Conservation (phyloP, 2,329 filamentous ascomycete genomes). For the Xylariaceae sp. region DNA sequence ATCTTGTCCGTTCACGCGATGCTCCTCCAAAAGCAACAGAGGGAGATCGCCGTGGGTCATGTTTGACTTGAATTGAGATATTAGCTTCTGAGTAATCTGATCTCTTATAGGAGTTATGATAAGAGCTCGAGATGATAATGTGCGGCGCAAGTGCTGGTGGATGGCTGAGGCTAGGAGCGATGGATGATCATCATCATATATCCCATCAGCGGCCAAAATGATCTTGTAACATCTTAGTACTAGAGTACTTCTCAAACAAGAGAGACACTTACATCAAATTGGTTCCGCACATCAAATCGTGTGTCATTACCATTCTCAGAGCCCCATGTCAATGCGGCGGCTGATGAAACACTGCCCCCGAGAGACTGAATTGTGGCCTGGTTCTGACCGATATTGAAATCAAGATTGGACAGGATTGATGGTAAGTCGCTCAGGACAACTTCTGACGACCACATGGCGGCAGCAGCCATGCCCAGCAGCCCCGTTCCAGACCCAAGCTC, state of each 20-base stretch:
- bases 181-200: conserved; percentile 85
- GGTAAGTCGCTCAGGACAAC: conserved; percentile 80
- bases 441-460: conserved; percentile 61
- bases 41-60: conserved; percentile 51
- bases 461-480: conserved; percentile 82
- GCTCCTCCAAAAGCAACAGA: conserved; percentile 54
- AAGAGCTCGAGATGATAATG: conserved; percentile 59
- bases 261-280: conserved; percentile 46
- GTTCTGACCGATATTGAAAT: conserved; percentile 69
- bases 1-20: conserved; percentile 62
- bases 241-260: neutral
- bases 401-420: conserved; percentile 76
- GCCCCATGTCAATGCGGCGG: conserved; percentile 73
- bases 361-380: conserved; percentile 47
- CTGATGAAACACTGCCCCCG: conserved; percentile 57
- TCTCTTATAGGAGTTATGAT: conserved; percentile 80
- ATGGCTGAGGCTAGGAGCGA: conserved; percentile 69
- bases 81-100: conserved; percentile 58
- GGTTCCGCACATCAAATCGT: conserved; percentile 41
- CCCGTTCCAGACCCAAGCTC: conserved; percentile 91
- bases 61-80: conserved; percentile 56
- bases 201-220: conserved; percentile 77
- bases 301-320: conserved; percentile 40
- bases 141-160: conserved; percentile 58
- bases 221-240: conserved; percentile 43